Percentiles rank a stretch among this genome's conserved stretches.
These are phyloP conservation scores for Pichia sp. DNA, from an alignment of 1,139 yeast species.

Conservation along the genomic window DNA sequence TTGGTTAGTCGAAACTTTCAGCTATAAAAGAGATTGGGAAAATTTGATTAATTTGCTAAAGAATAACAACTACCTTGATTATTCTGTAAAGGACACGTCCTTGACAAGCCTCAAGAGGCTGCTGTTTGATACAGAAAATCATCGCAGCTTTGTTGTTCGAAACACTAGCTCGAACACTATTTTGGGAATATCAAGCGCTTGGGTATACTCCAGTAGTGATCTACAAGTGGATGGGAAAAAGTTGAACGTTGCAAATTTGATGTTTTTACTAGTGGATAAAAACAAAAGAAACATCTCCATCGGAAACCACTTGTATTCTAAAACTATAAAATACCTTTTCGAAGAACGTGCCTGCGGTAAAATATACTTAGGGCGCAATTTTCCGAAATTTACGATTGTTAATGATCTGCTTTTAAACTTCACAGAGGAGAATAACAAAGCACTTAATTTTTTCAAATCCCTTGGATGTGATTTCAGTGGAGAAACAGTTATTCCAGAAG, in stretches of 20 bases:
- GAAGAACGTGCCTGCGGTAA: slow-evolving; percentile 42
- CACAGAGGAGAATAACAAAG: slow-evolving; percentile 11
- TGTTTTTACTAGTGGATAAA: slow-evolving; percentile 52
- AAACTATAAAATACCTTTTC: slow-evolving; percentile 50
- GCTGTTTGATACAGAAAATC: slow-evolving; percentile 21
- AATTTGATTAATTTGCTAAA: slow-evolving; percentile 44
- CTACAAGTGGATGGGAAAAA: slow-evolving; percentile 27
- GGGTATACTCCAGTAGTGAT: slow-evolving; percentile 39
- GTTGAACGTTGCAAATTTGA: slow-evolving; percentile 42
- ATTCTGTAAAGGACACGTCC: neutral
- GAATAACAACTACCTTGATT: slow-evolving; percentile 20
- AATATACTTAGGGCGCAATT: slow-evolving; percentile 45
- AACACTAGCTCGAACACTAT: slow-evolving; percentile 55
- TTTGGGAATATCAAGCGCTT: slow-evolving; percentile 55
- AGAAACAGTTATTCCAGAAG: neutral
- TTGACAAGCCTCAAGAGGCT: slow-evolving; percentile 14
- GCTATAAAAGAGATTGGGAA: slow-evolving; percentile 49
- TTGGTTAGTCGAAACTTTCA: slow-evolving; percentile 62
- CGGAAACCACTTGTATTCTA: slow-evolving; percentile 52
- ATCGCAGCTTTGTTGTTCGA: slow-evolving; percentile 56
- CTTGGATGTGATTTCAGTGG: slow-evolving; percentile 36
- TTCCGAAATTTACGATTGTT: slow-evolving; percentile 41
- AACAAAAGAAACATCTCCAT: slow-evolving; percentile 54
- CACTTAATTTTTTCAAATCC: slow-evolving; percentile 12
- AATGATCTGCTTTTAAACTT: slow-evolving; percentile 36